Conservation (phyloP, 2,329 filamentous ascomycete species). For the Immersiporthe knoxdaviesiana region DNA sequence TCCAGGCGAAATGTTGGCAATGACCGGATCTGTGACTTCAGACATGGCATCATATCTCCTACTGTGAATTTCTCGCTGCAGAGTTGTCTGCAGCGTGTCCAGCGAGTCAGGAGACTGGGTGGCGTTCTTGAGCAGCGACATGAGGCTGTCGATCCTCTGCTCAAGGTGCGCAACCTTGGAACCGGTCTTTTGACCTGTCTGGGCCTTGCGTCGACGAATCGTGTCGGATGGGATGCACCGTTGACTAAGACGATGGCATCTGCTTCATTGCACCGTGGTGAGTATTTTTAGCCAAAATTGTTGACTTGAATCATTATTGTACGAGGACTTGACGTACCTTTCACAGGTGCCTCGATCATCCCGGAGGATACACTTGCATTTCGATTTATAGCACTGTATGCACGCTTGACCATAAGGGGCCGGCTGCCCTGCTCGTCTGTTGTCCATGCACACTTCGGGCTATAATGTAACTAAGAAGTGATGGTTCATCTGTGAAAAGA, state of each 20-base stretch:
- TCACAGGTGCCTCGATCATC: neutral
- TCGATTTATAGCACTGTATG: constrained; percentile 7
- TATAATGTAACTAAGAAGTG: too few relatives aligned
- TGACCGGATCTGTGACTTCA: neutral
- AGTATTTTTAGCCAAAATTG: neutral
- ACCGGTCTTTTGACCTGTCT: neutral
- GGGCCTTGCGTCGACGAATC: neutral
- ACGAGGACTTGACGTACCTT: neutral
- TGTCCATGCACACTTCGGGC: neutral
- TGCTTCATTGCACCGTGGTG: neutral
- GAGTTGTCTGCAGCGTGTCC: neutral
- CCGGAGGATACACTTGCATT: constrained; percentile 1
- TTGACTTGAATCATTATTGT: too few relatives aligned
- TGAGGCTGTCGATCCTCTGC: constrained; percentile 1
- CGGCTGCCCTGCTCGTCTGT: constrained; percentile 1
- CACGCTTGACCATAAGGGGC: neutral
- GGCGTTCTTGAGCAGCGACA: neutral
- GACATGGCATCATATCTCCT: neutral
- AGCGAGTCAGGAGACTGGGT: neutral
- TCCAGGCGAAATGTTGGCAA: neutral
- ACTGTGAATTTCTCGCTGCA: neutral
- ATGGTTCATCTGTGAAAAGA: neutral
- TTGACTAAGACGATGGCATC: neutral
- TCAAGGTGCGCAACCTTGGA: constrained; percentile 10
- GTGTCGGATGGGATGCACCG: neutral